Evolutionary conservation across 2,329 filamentous ascomycete species (phyloP).

Genomic region (Emergomyces orientalis): DNA sequence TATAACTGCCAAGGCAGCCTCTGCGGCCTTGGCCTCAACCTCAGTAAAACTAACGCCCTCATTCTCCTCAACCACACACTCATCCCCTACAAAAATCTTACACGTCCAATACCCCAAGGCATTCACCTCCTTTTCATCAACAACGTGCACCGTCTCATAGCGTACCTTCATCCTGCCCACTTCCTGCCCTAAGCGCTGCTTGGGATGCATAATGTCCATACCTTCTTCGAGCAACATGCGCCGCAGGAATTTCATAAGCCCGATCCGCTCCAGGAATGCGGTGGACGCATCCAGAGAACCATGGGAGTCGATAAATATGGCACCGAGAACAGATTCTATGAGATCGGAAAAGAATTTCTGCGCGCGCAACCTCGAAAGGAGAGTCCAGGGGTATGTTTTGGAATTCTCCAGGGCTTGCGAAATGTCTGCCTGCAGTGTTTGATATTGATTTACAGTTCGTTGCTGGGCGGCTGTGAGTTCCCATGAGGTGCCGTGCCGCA

Average conservation of each 20-base stretch:
- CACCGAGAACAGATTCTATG: constrained; percentile 70
- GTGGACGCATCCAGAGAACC: constrained; percentile 54
- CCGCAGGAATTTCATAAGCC: constrained; percentile 55
- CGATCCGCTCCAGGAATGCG: constrained; percentile 52
- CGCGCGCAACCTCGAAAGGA: constrained; percentile 55
- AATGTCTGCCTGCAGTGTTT: constrained; percentile 43
- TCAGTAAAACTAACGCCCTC: constrained; percentile 45
- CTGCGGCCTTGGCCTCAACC: constrained; percentile 48
- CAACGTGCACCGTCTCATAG: constrained; percentile 36
- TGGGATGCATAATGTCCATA: constrained; percentile 52
- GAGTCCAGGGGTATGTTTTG: constrained; percentile 63
- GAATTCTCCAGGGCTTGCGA: constrained; percentile 42
- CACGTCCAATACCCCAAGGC: constrained; percentile 30
- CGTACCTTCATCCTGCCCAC: constrained; percentile 45
- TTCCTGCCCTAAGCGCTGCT: constrained; percentile 57
- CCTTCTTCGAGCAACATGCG: constrained; percentile 48
- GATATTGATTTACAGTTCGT: constrained; percentile 39
- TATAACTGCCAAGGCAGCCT: constrained; percentile 38
- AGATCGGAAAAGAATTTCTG: constrained; percentile 78
- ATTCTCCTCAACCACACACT: constrained; percentile 38
- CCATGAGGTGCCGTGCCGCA: constrained; percentile 47
- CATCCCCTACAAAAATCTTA: constrained; percentile 42
- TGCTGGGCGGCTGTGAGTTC: constrained; percentile 43
- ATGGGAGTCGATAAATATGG: constrained; percentile 68
- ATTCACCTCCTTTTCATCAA: constrained; percentile 11